Evolutionary conservation across 2,329 filamentous ascomycete genomes (phyloP), one percentile per base, ranked within the genome.

Genomic region (Ilyonectria mors-panacis): DNA sequence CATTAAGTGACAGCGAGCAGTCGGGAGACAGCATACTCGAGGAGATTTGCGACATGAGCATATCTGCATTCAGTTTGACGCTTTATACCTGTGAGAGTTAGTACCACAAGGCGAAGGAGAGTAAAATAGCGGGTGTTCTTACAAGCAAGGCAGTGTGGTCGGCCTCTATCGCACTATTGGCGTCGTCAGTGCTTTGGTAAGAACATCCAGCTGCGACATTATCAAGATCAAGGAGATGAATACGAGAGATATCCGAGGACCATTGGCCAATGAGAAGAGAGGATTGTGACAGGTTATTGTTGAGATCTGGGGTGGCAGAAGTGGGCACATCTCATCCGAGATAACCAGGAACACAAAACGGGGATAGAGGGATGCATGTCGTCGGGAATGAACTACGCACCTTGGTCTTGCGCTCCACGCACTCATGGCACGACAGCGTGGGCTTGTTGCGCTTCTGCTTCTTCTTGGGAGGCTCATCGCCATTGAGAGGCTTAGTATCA

Each of bases 401-500:
- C 86, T 94, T 95, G 26, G 93, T 95, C 82, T 95, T 95, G 72
- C 93, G 86, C 81, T 94, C 92, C 23, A 95, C 93, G 76, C 93
- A 95, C 78, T 94, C 92, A 68, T 91, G 88, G 75, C 93, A 95
- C 55, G 91, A 94, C 69, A 95, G 78, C 1, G 93, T 95, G 4
- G 93, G 93, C 79, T 95, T 95, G 81, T 95, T 95, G 54, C 93
- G 89, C 83, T 93, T 94, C 82, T 95, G 93, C 81, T 92, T 94
- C 83, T 93, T 93, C 79, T 83, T 86, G 12, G 82, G 77, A n/a
- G 83, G 85, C 48, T 83, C 80, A 39, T 79, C 78, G n/a, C 69
- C 75, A 64, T 73, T 72, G 10, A 70, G 48, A 7, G 64, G 67
- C 60, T 66, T 72, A 7, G 65, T 65, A n/a, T 54, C 71, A 67